phyloP scores from a whole-genome alignment of 176 grass and related monocot species.

The Oryza nivara region DNA sequence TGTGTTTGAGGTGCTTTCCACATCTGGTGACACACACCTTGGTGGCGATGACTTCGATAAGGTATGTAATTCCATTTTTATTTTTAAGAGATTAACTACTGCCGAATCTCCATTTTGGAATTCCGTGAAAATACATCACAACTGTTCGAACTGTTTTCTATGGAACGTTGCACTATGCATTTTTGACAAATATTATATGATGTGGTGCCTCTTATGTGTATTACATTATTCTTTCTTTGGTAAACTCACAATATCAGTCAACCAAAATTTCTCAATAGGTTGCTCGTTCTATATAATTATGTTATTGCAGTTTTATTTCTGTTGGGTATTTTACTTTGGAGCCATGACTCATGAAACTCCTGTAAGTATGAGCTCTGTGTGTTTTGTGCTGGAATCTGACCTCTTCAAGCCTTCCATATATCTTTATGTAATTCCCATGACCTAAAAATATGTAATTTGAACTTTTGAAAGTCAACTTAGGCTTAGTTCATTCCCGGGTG shows the following conservation, averaged over 20 bases:
- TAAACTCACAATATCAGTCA: not conserved
- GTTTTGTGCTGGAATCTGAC: not conserved
- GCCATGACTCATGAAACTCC: not conserved
- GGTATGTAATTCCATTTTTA: constrained; percentile 36
- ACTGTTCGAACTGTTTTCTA: not conserved
- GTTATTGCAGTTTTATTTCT: constrained; percentile 7
- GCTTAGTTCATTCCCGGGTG: no score
- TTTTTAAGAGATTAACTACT: not conserved
- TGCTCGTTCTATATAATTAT: not conserved
- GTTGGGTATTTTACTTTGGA: constrained; percentile 1
- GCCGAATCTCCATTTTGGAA: not conserved
- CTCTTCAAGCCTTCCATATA: not conserved
- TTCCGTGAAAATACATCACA: not conserved
- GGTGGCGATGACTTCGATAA: constrained; percentile 74
- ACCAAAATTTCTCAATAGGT: not conserved
- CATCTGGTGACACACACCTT: constrained; percentile 72
- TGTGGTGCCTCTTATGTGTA: not conserved
- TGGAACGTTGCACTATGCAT: constrained; percentile 2
- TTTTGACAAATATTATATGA: not conserved
- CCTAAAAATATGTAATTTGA: not conserved
- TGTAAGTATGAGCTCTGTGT: not conserved
- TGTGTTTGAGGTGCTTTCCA: constrained; percentile 72
- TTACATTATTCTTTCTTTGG: not conserved
- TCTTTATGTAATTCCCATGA: not conserved
- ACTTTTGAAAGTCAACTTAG: constrained; percentile 6